Evolutionary conservation across 176 grass and related monocot genomes (phyloP).

Genomic region (bread wheat (Triticum aestivum)): DNA sequence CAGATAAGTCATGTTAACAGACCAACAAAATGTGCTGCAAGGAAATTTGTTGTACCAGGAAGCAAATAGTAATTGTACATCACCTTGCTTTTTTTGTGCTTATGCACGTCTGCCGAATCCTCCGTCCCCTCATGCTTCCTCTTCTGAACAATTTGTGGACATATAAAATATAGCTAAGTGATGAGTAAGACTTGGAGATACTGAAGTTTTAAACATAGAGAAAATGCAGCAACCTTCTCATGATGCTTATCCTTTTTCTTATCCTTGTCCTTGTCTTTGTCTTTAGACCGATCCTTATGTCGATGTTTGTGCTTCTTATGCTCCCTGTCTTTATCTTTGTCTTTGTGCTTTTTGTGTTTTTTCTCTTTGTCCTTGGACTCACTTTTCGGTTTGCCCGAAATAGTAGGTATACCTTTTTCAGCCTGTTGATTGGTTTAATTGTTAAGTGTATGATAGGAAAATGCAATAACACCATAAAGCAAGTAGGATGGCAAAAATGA

Average conservation of each 20-base stretch:
- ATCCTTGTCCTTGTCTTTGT: constrained; percentile 87
- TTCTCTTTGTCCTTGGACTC: constrained; percentile 90
- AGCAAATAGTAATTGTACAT: constrained; percentile 17
- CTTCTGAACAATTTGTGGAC: constrained; percentile 37
- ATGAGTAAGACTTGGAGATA: neutral
- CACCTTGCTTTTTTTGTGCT: constrained; percentile 83
- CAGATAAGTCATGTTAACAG: constrained; percentile 17
- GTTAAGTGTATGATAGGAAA: constrained; percentile 4
- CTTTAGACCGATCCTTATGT: constrained; percentile 89
- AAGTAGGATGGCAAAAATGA: constrained; percentile 20
- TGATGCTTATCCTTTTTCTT: constrained; percentile 96
- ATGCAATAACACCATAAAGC: neutral
- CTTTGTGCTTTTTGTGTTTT: constrained; percentile 95
- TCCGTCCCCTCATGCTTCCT: constrained; percentile 59
- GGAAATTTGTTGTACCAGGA: neutral
- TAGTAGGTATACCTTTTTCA: constrained; percentile 84
- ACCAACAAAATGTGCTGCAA: neutral
- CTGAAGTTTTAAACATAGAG: neutral
- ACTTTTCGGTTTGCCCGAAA: constrained; percentile 72
- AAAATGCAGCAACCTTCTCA: constrained; percentile 61
- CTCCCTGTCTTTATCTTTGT: constrained; percentile 91
- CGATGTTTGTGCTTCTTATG: constrained; percentile 97
- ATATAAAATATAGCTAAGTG: constrained; percentile 24
- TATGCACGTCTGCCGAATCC: constrained; percentile 55
- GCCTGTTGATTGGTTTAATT: constrained; percentile 37